Base-by-base conservation (phyloP, 306 rosid species). In the Amphicarpaea edgeworthii region DNA sequence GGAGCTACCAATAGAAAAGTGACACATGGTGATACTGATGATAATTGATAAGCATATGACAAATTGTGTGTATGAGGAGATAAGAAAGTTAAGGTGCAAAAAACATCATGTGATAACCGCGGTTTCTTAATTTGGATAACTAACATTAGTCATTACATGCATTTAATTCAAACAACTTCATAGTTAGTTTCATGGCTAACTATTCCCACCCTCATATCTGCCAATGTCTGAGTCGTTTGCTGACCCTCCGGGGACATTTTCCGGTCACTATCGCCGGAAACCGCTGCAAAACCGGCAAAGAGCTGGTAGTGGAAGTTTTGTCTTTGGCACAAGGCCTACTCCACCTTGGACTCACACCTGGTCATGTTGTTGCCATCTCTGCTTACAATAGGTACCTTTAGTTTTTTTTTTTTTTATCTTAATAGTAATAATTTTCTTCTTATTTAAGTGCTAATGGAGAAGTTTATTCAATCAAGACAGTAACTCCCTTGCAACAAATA, bases 331-430 rank as follows among this genome's bases (percentile, higher is more conserved):
- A 57, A 7, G 96, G 97, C 8, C 86, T 95, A 1, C 77, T 82
- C 51, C 74, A 80, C 10, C 81, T 90, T 3, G 96, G 96, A 12
- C 62, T 95, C 75, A 21, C 71, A 16, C 75, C 91, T 1, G 97
- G 96, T 16, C 87, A 95, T 12, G 83, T 92, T 20, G 85, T 95
- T 7, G 90, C 90, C 66, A 89, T 95, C 77, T 90, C 91, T 74
- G 97, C 98, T 68, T 87, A 79, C 72, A 92, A 95, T 83, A 89
- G 96, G 97, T 80, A 37, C 38, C 64, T 45, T 34, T 32, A 3
- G 7, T 11, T 54, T 19, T 34, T 1, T 40, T 28, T 28, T 28
- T 26, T 28, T 28, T 28, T 28, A 28, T n/a, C n/a, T n/a, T n/a
- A n/a, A n/a, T n/a, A n/a, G n/a, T n/a, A n/a, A 37, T 37, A 6